Conservation (phyloP, 495 filamentous ascomycete species). For the Penicillium lagena region DNA sequence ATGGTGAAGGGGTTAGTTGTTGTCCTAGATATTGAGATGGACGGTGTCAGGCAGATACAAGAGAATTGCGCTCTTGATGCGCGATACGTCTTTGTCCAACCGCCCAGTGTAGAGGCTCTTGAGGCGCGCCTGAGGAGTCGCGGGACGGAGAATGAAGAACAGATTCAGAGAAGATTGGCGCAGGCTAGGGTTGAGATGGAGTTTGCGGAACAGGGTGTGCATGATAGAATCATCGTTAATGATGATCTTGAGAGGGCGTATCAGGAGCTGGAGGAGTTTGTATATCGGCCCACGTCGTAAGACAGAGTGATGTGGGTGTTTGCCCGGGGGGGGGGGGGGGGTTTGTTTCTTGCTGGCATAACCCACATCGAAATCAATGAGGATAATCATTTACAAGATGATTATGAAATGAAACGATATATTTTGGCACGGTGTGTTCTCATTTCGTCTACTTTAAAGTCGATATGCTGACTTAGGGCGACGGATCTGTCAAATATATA, state of each 20-base stretch:
- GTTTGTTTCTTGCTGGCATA: too few species aligned
- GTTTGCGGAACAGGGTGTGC: conserved; percentile 60
- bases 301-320: too few species aligned
- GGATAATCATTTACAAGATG: too few species aligned
- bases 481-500: too few species aligned
- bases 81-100: conserved; percentile 73
- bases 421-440: too few species aligned
- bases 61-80: conserved; percentile 51
- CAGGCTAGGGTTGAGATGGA: conserved; percentile 74
- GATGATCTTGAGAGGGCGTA: conserved; percentile 74
- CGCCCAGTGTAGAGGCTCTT: conserved; percentile 61
- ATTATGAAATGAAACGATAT: too few species aligned
- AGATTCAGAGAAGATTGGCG: conserved; percentile 59
- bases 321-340: too few species aligned
- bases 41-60: conserved; percentile 85
- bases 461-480: too few species aligned
- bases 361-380: too few species aligned
- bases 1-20: conserved; percentile 45
- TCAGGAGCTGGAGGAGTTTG: conserved; percentile 59
- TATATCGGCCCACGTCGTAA: neutral
- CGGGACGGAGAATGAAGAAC: conserved; percentile 70
- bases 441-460: too few species aligned
- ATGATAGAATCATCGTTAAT: conserved; percentile 78
- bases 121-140: conserved; percentile 68
- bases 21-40: conserved; percentile 71